A percentile compares a stretch with the other conserved stretches of the same genome.
Conservation (phyloP, 192 early-diverging fungal genomes). For the Coemansia sp. region DNA sequence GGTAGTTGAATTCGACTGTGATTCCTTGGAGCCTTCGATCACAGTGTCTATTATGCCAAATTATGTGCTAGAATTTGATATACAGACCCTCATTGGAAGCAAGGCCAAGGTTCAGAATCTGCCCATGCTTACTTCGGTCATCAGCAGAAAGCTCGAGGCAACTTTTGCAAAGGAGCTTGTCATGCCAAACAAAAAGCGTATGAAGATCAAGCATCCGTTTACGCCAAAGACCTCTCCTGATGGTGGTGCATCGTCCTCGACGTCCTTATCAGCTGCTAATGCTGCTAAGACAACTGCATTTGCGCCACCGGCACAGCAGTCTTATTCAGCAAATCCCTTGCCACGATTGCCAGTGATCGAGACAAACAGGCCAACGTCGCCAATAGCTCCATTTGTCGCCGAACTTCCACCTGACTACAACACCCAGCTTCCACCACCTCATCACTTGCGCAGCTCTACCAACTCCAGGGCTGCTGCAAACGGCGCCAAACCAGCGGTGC, state of each 20-base stretch:
- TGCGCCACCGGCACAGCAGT: not conserved
- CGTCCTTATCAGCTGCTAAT: not conserved
- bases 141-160: conserved; percentile 68
- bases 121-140: conserved; percentile 87
- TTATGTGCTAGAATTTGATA: conserved; percentile 83
- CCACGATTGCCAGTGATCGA: conserved; percentile 3
- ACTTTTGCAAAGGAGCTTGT: conserved; percentile 52
- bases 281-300: not conserved
- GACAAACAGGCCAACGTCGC: conserved; percentile 17
- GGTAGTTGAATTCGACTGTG: conserved; percentile 50
- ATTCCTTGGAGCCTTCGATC: conserved; percentile 31
- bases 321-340: not conserved
- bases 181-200: conserved; percentile 45
- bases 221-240: conserved; percentile 30
- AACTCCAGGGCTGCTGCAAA: conserved; percentile 30
- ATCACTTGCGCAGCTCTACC: conserved; percentile 36
- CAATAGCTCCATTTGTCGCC: conserved; percentile 11
- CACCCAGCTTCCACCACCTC: conserved; percentile 52
- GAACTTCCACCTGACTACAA: conserved; percentile 54
- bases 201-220: conserved; percentile 54
- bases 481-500: conserved; percentile 3
- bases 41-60: conserved; percentile 57
- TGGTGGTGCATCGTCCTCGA: not conserved
- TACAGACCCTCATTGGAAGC: conserved; percentile 89
- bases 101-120: conserved; percentile 96